These are phyloP conservation scores for Brassica cretica DNA, from an alignment of 345 rosid species.

Conservation along the genomic window DNA sequence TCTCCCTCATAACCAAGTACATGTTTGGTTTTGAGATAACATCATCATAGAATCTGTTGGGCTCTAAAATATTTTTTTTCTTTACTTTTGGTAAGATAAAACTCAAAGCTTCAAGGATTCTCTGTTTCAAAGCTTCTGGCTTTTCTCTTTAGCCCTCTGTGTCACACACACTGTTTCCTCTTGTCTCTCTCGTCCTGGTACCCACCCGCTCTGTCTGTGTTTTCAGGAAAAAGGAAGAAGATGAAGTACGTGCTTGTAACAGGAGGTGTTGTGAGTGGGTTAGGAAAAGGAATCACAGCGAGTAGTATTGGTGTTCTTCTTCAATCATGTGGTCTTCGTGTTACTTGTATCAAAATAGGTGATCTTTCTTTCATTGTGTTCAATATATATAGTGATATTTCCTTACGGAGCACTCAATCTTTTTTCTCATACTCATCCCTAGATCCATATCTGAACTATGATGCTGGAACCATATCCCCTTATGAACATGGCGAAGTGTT, in stretches of 20 bases:
- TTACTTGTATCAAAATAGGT: constrained; percentile 78
- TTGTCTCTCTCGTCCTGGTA: constrained; percentile 8
- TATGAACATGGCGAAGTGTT: constrained; percentile 93
- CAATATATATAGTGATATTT: not conserved
- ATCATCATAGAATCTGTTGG: not conserved
- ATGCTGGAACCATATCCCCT: constrained; percentile 95
- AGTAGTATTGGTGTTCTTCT: constrained; percentile 65
- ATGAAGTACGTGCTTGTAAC: constrained; percentile 60
- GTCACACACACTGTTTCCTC: not conserved
- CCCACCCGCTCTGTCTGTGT: not conserved
- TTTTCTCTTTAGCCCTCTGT: not conserved
- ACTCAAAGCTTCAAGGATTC: not conserved
- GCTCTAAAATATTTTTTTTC: not conserved
- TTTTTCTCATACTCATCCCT: not conserved
- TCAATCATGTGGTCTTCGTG: constrained; percentile 71
- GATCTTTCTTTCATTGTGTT: not conserved
- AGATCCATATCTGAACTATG: constrained; percentile 92
- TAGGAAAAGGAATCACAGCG: constrained; percentile 65
- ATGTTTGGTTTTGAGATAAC: not conserved
- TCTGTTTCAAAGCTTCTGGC: constrained; percentile 18
- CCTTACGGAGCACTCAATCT: constrained; percentile 5
- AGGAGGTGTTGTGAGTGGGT: constrained; percentile 65
- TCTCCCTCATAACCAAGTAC: not conserved
- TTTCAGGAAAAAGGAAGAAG: constrained; percentile 23
- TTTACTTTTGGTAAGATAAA: constrained; percentile 1